Conservation (phyloP, 208 protist genomes). For the Spongospora subterranea region DNA sequence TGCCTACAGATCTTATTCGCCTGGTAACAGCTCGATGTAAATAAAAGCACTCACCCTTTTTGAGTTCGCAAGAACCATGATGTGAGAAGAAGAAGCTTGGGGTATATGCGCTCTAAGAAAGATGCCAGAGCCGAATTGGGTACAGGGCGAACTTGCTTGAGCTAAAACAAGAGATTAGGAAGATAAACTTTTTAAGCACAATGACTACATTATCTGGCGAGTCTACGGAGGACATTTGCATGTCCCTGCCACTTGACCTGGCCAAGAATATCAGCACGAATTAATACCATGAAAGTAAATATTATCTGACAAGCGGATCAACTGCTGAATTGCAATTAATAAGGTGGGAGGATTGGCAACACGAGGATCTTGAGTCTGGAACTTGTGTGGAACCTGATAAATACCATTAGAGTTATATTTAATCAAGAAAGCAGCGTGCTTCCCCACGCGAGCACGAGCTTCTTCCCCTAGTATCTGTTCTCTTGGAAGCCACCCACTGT, state of each 20-base stretch:
- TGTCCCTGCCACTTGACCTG: too few species aligned
- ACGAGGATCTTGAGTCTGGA: conserved; percentile 40
- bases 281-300: neutral
- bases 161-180: too few species aligned
- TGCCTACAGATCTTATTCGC: neutral
- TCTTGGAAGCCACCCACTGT: conserved; percentile 62
- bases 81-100: neutral
- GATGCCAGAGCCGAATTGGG: neutral
- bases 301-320: neutral
- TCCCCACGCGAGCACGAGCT: neutral
- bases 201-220: too few species aligned
- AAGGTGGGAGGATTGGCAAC: conserved; percentile 65
- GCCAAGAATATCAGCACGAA: neutral
- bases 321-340: conserved; percentile 41
- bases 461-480: conserved; percentile 68
- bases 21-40: too few species aligned
- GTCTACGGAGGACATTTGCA: too few species aligned
- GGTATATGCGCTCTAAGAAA: conserved; percentile 4
- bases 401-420: conserved; percentile 7
- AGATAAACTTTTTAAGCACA: too few species aligned
- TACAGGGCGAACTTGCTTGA: too few species aligned
- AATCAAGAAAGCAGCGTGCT: neutral
- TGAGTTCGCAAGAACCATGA: conserved; percentile 13
- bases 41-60: neutral
- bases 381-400: conserved; percentile 55